Base-by-base conservation (phyloP, 2,329 filamentous ascomycete genomes). In the Fusarium citri region DNA sequence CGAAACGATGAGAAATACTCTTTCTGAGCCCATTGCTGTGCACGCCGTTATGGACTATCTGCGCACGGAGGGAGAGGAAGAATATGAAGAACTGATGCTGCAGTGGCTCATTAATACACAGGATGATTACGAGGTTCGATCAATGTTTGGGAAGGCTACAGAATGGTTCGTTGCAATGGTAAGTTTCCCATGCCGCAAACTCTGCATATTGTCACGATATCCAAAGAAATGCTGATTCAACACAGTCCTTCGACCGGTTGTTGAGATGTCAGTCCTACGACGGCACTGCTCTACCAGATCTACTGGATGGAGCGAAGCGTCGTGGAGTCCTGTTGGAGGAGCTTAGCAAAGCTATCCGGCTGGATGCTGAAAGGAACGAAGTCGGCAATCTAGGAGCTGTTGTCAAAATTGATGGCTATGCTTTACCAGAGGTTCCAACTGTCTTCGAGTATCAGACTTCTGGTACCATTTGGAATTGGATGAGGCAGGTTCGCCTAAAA, bases 161-260 rank as follows among this genome's bases (percentile, higher is more conserved):
- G 40, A 41, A 41, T 41, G 40, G 40, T 41, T 41, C 18, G 20
- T 41, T 18, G 40, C 40, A 41, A 41, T 41, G 40, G 40, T 41
- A 7, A 20, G 37, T 41, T 3, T 41, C 23, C 23, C 23, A 23
- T 25, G 25, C 2, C 25, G 25, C 25, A 25, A 23, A 23, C 23
- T 23, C 23, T 23, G 23, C 23, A 23, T 23, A 6, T 6, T 15
- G 15, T 16, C 34, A 40, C 3, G 15, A 16, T 5, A 6, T 9
- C 8, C 25, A 26, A 26, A 28, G 37, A 41, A 41, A 8, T 20
- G 2, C 40, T 41, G 12, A 41, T 20, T 11, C 3, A 20, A 6
- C 1, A 11, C n/a, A 41, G 40, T 41, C 40, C 8, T 20, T 41
- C 8, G 40, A 41, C 6, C 20, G 20, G 10, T n/a, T 41, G 10